A percentile compares a stretch with the other conserved stretches of the same genome.
These are phyloP conservation scores for Strombidium stylifer DNA, from an alignment of 73 alveolate genomes.

Conservation along the genomic window DNA sequence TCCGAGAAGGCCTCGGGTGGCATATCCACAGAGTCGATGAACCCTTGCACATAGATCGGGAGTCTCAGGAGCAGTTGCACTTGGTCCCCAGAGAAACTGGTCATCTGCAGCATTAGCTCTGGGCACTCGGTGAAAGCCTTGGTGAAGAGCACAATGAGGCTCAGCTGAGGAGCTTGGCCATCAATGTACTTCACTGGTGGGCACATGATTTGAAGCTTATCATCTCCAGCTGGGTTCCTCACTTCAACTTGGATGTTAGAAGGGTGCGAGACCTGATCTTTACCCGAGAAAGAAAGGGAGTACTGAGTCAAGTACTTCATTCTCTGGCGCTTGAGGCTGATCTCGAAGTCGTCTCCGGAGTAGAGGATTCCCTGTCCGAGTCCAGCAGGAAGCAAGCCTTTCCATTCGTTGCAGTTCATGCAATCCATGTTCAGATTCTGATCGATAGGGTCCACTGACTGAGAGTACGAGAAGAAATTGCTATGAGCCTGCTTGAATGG, in stretches of 20 bases:
- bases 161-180: slow-evolving; percentile 22
- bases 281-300: slow-evolving; percentile 3
- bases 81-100: slow-evolving; percentile 8
- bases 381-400: slow-evolving; percentile 34
- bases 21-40: slow-evolving; percentile 57
- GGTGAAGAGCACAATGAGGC: slow-evolving; percentile 29
- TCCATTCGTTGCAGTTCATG: slow-evolving; percentile 38
- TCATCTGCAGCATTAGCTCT: slow-evolving; percentile 5
- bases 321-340: slow-evolving; percentile 8
- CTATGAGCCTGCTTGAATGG: not conserved
- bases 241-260: slow-evolving; percentile 21
- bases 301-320: slow-evolving; percentile 25
- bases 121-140: slow-evolving; percentile 6
- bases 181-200: slow-evolving; percentile 42
- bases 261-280: not conserved
- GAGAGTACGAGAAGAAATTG: not conserved
- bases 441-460: not conserved
- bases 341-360: slow-evolving; percentile 4
- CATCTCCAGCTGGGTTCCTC: not conserved
- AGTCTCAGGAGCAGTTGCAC: slow-evolving; percentile 1
- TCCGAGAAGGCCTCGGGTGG: slow-evolving; percentile 35
- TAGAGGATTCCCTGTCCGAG: slow-evolving; percentile 47
- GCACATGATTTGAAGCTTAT: slow-evolving; percentile 4
- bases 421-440: not conserved
- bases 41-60: slow-evolving; percentile 48